phyloP scores from a whole-genome alignment of 768 basidiomycete species.

The Grammothele lineata region DNA sequence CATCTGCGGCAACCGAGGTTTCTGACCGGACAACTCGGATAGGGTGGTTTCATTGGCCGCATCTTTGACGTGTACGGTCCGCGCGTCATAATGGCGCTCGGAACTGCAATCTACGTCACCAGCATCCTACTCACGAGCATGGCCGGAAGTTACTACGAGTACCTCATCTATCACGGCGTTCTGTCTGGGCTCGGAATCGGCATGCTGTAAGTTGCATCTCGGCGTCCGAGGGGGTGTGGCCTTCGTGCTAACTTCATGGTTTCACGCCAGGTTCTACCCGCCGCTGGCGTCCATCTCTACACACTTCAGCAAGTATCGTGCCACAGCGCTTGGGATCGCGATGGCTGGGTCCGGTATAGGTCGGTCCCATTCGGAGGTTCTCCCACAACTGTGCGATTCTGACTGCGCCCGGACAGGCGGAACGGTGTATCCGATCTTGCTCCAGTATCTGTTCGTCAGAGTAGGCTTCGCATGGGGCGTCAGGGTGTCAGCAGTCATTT shows the following conservation, averaged over 20 bases:
- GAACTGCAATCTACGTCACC: constrained; percentile 43
- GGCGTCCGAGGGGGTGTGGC: neutral
- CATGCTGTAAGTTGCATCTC: constrained; percentile 38
- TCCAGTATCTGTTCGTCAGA: constrained; percentile 50
- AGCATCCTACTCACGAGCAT: constrained; percentile 61
- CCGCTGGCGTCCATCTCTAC: constrained; percentile 62
- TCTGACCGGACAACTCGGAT: neutral
- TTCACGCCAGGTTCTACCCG: constrained; percentile 57
- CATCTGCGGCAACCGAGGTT: neutral
- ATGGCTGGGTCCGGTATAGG: constrained; percentile 64
- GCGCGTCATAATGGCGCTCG: constrained; percentile 46
- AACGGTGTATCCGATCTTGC: constrained; percentile 61
- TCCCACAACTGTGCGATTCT: neutral
- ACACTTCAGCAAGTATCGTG: constrained; percentile 59
- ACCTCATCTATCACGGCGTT: constrained; percentile 58
- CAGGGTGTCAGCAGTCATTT: constrained; percentile 50
- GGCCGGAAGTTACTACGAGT: constrained; percentile 52
- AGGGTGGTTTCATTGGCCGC: constrained; percentile 64
- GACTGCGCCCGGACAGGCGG: constrained; percentile 43
- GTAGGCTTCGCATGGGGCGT: constrained; percentile 63
- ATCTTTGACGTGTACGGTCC: constrained; percentile 62
- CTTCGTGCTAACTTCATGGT: too few species aligned
- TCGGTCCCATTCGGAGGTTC: constrained; percentile 29
- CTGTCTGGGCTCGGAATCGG: constrained; percentile 65
- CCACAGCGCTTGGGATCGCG: constrained; percentile 67